Percentiles rank a stretch among this genome's conserved stretches.
phyloP scores from a whole-genome alignment of 768 basidiomycete genomes.

The Neoboletus subvelutipes region DNA sequence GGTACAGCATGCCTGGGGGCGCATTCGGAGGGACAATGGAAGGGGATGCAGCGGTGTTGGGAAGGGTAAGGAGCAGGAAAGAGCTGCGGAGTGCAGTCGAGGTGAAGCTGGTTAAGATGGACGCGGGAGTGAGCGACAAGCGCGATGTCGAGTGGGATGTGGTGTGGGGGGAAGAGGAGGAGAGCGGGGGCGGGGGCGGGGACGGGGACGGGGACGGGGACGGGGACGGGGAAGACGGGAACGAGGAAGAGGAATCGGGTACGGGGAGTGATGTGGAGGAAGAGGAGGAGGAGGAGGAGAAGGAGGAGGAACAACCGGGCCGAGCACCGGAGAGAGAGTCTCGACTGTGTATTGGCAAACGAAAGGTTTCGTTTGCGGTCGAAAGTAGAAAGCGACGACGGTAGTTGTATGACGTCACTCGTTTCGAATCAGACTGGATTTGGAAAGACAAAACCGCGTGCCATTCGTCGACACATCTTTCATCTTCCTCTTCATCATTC shows the following conservation, averaged over 20 bases:
- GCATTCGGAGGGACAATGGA: conserved; percentile 13
- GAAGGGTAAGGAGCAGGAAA: conserved; percentile 51
- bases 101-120: conserved; percentile 58
- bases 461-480: conserved; percentile 2
- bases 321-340: conserved; percentile 29
- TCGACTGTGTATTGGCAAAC: conserved; percentile 33
- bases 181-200: too few species aligned
- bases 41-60: conserved; percentile 52
- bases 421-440: conserved; percentile 22
- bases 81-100: conserved; percentile 58
- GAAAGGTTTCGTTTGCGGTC: conserved; percentile 47
- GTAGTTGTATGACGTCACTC: conserved; percentile 19
- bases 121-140: conserved; percentile 37
- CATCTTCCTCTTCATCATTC: not conserved
- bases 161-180: conserved; percentile 39
- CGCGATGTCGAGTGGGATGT: conserved; percentile 43
- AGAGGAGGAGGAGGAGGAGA: too few species aligned
- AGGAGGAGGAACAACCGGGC: conserved; percentile 38
- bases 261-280: conserved; percentile 32
- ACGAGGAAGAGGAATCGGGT: conserved; percentile 35
- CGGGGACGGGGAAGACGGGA: too few species aligned
- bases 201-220: conserved; percentile 37
- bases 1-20: conserved; percentile 62
- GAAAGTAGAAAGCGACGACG: conserved; percentile 17
- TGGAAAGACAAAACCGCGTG: conserved; percentile 24